These are phyloP conservation scores for Aureobasidium musti DNA, from an alignment of 2,329 filamentous ascomycete species.

Conservation along the genomic window DNA sequence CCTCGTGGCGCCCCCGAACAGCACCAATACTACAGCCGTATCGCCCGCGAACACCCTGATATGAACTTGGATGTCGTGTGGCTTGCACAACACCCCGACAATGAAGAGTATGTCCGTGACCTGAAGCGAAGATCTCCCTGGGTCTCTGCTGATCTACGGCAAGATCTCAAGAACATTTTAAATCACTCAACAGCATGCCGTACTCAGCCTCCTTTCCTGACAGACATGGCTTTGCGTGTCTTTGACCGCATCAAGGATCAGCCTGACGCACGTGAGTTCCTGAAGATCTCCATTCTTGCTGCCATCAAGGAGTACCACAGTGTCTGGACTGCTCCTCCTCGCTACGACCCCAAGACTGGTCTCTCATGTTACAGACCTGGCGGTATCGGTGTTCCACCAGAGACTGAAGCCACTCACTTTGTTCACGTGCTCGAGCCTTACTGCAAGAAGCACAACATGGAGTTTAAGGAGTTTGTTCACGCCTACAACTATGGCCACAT, in stretches of 20 bases:
- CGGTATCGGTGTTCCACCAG: constrained; percentile 82
- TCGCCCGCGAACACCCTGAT: constrained; percentile 77
- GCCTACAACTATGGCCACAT: constrained; percentile 82
- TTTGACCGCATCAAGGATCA: constrained; percentile 93
- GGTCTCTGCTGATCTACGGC: constrained; percentile 91
- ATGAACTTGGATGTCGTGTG: constrained; percentile 83
- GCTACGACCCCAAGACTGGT: constrained; percentile 74
- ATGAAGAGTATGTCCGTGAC: constrained; percentile 69
- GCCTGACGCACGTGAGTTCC: constrained; percentile 75
- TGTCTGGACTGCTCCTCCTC: constrained; percentile 74
- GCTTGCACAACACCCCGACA: constrained; percentile 68
- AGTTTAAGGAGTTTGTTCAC: constrained; percentile 78
- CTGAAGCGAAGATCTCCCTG: constrained; percentile 86
- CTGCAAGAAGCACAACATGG: constrained; percentile 78
- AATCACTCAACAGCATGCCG: too few relatives aligned
- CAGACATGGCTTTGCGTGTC: constrained; percentile 92
- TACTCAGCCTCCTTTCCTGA: constrained; percentile 94
- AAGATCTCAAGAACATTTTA: too few relatives aligned
- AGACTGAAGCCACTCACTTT: constrained; percentile 87
- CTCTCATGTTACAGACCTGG: constrained; percentile 83
- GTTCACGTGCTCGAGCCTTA: constrained; percentile 80
- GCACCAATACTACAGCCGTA: constrained; percentile 79
- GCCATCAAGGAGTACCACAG: constrained; percentile 96
- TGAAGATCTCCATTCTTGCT: constrained; percentile 76
- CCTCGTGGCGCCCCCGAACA: constrained; percentile 83